Conservation (phyloP, 768 basidiomycete species). For the Russula foetens region DNA sequence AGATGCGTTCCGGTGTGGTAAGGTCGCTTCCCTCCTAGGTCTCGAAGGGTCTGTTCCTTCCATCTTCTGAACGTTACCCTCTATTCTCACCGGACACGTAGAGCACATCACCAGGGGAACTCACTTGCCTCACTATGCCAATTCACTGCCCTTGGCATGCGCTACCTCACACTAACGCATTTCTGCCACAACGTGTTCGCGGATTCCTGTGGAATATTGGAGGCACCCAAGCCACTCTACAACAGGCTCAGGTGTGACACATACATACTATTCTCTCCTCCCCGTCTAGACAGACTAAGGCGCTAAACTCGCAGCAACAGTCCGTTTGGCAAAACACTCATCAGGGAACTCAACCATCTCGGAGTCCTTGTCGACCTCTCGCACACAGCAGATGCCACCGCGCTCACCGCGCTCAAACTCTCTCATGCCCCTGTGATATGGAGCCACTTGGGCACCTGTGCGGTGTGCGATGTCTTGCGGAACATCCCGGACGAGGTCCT, state of each 20-base stretch:
- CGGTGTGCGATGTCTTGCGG: conserved; percentile 71
- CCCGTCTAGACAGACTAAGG: not conserved
- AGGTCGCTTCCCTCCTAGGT: too few relatives aligned
- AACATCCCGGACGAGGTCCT: too few relatives aligned
- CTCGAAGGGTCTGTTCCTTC: too few relatives aligned
- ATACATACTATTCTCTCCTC: not conserved
- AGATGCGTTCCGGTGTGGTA: too few relatives aligned
- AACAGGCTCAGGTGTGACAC: conserved; percentile 51
- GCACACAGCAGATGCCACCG: too few relatives aligned
- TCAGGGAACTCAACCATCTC: conserved; percentile 93
- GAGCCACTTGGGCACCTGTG: conserved; percentile 84
- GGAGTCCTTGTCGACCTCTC: too few relatives aligned
- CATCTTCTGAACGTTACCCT: too few relatives aligned
- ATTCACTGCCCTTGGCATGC: conserved; percentile 64
- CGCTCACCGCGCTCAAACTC: too few relatives aligned
- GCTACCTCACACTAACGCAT: too few relatives aligned
- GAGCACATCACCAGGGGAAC: conserved; percentile 88
- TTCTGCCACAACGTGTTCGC: conserved; percentile 93
- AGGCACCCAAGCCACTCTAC: conserved; percentile 49
- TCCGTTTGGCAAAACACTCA: conserved; percentile 57
- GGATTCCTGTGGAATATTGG: conserved; percentile 66
- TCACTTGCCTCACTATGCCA: conserved; percentile 77
- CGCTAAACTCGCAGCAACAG: conserved; percentile 30
- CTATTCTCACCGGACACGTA: too few relatives aligned
- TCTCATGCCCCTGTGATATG: conserved; percentile 91